These are phyloP conservation scores for Abelmoschus esculentus DNA, from an alignment of 345 rosid genomes.

Conservation along the genomic window DNA sequence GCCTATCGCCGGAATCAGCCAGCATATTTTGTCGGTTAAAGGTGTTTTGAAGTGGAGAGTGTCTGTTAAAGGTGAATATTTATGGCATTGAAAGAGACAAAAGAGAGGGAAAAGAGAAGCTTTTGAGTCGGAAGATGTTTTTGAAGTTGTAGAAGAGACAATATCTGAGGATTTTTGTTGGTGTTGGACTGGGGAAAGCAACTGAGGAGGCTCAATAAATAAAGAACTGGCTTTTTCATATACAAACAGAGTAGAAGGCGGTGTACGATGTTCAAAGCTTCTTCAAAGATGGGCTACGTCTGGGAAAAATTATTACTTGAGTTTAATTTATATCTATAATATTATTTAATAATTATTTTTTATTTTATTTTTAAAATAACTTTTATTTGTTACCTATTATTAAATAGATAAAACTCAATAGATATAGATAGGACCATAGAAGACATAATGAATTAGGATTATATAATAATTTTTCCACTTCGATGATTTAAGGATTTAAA, in stretches of 20 bases:
- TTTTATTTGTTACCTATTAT: too few relatives aligned
- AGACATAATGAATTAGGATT: too few relatives aligned
- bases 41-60: not conserved
- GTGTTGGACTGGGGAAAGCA: not conserved
- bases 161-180: slow-evolving; percentile 5
- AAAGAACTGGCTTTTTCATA: not conserved
- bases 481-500: too few relatives aligned
- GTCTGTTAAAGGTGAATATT: not conserved
- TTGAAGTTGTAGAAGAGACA: slow-evolving; percentile 13
- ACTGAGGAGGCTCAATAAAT: not conserved
- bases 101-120: not conserved
- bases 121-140: not conserved
- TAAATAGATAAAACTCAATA: too few relatives aligned
- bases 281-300: too few relatives aligned
- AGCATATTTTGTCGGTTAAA: slow-evolving; percentile 19
- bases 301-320: too few relatives aligned
- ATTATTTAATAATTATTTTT: too few relatives aligned
- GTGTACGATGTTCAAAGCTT: too few relatives aligned
- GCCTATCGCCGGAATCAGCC: slow-evolving; percentile 24
- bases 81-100: not conserved
- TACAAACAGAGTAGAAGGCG: not conserved
- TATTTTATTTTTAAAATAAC: too few relatives aligned
- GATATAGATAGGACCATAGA: too few relatives aligned
- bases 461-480: too few relatives aligned
- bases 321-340: too few relatives aligned